phyloP scores from a whole-genome alignment of 257 asterid species.

The Solanum piurae region DNA sequence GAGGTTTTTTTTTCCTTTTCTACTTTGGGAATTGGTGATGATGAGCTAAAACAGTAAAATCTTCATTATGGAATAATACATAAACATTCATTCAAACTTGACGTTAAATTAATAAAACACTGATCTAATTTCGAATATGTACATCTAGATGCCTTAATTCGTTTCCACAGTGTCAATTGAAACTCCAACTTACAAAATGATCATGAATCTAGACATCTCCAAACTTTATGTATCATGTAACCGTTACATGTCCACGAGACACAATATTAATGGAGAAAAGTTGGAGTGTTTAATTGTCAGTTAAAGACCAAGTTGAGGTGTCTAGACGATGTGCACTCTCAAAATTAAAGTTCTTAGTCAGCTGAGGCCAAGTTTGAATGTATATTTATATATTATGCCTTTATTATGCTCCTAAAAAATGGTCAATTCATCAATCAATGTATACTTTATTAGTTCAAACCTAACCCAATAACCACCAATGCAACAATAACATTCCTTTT shows the following conservation, averaged over 20 bases:
- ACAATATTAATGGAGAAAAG: not conserved
- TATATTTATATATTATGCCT: not conserved
- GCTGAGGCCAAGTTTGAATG: not conserved
- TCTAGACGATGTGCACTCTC: not conserved
- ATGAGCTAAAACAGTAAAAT: not conserved
- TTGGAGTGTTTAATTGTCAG: not conserved
- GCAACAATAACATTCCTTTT: not conserved
- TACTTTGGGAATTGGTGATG: not conserved
- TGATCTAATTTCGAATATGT: not conserved
- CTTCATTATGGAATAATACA: not conserved
- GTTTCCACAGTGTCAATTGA: not conserved
- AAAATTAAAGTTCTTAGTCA: not conserved
- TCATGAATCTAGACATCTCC: not conserved
- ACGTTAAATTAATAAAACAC: not conserved
- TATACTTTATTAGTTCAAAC: conserved; percentile 19
- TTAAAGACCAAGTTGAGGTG: not conserved
- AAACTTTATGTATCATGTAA: not conserved
- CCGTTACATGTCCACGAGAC: not conserved
- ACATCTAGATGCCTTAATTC: not conserved
- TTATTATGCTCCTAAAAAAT: not conserved
- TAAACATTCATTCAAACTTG: not conserved
- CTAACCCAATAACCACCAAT: conserved; percentile 32
- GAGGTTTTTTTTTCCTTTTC: not conserved
- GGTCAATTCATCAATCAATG: not conserved
- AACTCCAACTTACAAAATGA: not conserved